Evolutionary conservation across 148 eudicot species (phyloP).

Genomic region (Chenopodium album): DNA sequence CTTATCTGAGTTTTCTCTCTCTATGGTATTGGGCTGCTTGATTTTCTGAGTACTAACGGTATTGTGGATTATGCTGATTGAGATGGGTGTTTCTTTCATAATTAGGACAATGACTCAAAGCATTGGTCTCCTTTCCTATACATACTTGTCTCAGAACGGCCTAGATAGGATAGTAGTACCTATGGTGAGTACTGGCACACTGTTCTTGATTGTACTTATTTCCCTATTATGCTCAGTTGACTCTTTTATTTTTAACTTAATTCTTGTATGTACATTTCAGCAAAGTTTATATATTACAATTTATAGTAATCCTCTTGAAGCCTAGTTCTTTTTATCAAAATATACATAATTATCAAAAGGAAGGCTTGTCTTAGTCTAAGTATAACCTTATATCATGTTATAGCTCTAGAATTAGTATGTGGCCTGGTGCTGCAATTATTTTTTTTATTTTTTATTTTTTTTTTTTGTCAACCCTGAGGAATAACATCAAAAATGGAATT

Average conservation of each 20-base stretch:
- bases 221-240: background rate
- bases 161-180: constrained; percentile 92
- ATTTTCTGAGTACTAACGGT: background rate
- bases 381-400: background rate
- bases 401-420: background rate
- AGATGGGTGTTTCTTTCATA: constrained; percentile 17
- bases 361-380: no score
- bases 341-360: no score
- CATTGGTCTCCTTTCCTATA: constrained; percentile 87
- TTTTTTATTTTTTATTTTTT: no score
- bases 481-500: background rate
- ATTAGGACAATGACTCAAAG: constrained; percentile 77
- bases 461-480: background rate
- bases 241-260: no score
- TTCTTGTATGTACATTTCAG: no score
- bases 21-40: background rate
- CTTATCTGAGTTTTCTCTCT: background rate
- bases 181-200: constrained; percentile 52
- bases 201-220: background rate
- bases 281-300: no score
- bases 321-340: no score
- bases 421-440: background rate
- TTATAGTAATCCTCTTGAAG: no score
- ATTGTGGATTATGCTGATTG: background rate
- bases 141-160: constrained; percentile 66